Evolutionary conservation across 1,139 yeast genomes (phyloP), one percentile per base, ranked within the genome.

Genomic region (Nakaseomyces kungkrabaensis): DNA sequence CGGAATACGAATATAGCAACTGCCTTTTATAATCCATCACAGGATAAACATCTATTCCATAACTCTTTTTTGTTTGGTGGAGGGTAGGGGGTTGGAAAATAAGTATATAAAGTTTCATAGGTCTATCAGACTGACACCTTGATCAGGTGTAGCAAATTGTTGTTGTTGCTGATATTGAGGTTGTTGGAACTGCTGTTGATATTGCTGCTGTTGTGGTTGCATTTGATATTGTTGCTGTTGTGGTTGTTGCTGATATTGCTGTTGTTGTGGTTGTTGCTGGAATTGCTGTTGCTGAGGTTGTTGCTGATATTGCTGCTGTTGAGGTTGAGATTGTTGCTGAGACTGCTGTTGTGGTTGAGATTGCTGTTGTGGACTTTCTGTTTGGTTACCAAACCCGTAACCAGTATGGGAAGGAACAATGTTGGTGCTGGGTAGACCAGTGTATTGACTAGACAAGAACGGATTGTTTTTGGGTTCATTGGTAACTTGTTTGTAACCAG

Each of bases 341-440:
- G 43, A 48, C 40, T 47, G 52, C 13, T 45, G 47, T 5, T 37
- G 44, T 13, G 41, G 46, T 42, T 47, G 51, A 13, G 37, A 22
- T 26, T 62, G 68, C 49, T 66, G 68, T 48, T 62, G 66, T 32
- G 56, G 36, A n/a, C 13, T 42, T 37, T 22, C 74, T 40, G 55
- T 64, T 44, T 74, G 78, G 59, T 88, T 87, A 34, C 96, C 96
- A 68, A 88, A 88, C 2, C 97, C 97, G 64, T 82, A 88, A 2
- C 97, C 97, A 3, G 97, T 88, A 61, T 85, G 82, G 1, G 84
- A 75, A 5, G 85, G 83, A 46, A 77, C 76, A 50, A 78, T 71
- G n/a, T 68, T 69, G 54, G 79, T 70, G 53, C 82, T 66, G 46
- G 82, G 79, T 55, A 86, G 73, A 57, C 95, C 94, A 4, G 90